Conservation (phyloP, 495 filamentous ascomycete species). For the Jackrogersella multiformis region DNA sequence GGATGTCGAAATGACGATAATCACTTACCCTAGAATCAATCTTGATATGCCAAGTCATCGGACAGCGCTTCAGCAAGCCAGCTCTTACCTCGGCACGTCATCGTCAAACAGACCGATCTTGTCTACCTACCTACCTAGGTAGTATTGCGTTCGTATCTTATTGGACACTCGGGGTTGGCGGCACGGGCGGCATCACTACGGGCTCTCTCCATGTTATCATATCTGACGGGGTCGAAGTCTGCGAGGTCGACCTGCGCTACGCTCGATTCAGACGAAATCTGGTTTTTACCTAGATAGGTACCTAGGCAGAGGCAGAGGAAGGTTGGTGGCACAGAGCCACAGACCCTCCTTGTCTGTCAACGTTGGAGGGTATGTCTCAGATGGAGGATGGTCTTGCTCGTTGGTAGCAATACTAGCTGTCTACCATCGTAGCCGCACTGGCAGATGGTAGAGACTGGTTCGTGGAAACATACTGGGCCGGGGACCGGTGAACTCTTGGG, state of each 20-base stretch:
- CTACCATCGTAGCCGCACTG: too few species aligned
- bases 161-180: not conserved
- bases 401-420: too few species aligned
- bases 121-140: not conserved
- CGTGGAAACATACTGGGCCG: not conserved
- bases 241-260: slow-evolving; percentile 13
- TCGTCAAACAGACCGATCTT: slow-evolving; percentile 25
- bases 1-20: slow-evolving; percentile 5
- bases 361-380: slow-evolving; percentile 33
- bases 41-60: slow-evolving; percentile 4
- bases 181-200: slow-evolving; percentile 4
- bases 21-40: not conserved
- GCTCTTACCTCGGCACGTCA: slow-evolving; percentile 12
- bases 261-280: slow-evolving; percentile 21
- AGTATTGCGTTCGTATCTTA: slow-evolving; percentile 3
- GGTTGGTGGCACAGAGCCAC: slow-evolving; percentile 39
- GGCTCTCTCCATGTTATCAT: slow-evolving; percentile 21
- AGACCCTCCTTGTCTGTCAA: slow-evolving; percentile 28
- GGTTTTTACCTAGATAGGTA: too few species aligned
- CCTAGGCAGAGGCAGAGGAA: not conserved
- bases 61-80: slow-evolving; percentile 13
- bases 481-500: slow-evolving; percentile 24
- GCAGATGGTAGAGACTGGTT: too few species aligned
- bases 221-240: slow-evolving; percentile 24
- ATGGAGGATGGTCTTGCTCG: slow-evolving; percentile 11